These are phyloP conservation scores for Lachnellula suecica DNA, from an alignment of 2,329 filamentous ascomycete genomes.

Conservation along the genomic window DNA sequence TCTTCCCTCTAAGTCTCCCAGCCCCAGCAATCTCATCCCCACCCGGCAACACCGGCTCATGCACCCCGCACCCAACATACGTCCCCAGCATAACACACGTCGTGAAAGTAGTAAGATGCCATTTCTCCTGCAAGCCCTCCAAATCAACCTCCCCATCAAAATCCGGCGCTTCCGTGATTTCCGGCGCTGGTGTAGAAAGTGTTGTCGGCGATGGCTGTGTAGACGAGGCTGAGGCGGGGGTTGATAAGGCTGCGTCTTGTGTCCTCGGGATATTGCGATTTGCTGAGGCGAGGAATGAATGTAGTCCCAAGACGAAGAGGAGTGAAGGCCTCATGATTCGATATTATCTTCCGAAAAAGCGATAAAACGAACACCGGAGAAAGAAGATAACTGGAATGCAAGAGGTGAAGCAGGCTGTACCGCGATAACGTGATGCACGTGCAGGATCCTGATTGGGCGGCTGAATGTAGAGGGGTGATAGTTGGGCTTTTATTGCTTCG, in stretches of 20 bases:
- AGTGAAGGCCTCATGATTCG: background rate
- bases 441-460: conserved; percentile 6
- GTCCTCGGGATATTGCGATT: no score
- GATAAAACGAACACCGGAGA: background rate
- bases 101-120: conserved; percentile 31
- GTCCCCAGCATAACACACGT: conserved; percentile 25
- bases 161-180: conserved; percentile 16
- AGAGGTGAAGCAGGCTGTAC: background rate
- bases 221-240: conserved; percentile 2
- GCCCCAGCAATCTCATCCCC: conserved; percentile 28
- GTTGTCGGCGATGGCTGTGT: background rate
- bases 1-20: conserved; percentile 1
- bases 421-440: conserved; percentile 10
- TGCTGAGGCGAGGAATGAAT: background rate
- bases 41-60: conserved; percentile 29
- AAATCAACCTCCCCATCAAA: conserved; percentile 3
- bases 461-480: background rate
- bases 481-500: background rate
- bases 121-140: conserved; percentile 22
- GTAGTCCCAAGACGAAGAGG: background rate
- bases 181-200: background rate
- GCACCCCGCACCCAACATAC: conserved; percentile 27
- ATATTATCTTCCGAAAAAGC: background rate
- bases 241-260: background rate
- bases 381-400: background rate